A percentile compares a stretch with the other conserved stretches of the same genome.
These are phyloP conservation scores for Brettanomyces custersianus DNA, from an alignment of 805 yeast species.

Conservation along the genomic window DNA sequence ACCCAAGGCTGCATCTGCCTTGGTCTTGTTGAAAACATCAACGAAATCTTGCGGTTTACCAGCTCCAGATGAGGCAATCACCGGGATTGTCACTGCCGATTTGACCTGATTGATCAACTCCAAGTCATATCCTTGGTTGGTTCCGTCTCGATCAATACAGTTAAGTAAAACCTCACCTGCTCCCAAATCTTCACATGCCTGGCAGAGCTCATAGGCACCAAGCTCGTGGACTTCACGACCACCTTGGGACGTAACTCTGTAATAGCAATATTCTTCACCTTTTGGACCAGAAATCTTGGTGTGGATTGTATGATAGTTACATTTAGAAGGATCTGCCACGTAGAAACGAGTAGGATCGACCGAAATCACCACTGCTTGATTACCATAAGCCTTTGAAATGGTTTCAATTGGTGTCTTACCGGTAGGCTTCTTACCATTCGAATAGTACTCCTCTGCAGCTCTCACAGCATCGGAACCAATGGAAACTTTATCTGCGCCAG, in stretches of 20 bases:
- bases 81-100: conserved; percentile 73
- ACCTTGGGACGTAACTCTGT: conserved; percentile 93
- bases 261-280: conserved; percentile 85
- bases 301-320: conserved; percentile 54
- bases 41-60: conserved; percentile 87
- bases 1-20: conserved; percentile 94
- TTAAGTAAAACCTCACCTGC: conserved; percentile 93
- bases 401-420: conserved; percentile 91
- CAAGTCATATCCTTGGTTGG: conserved; percentile 87
- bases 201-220: conserved; percentile 85
- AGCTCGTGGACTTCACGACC: conserved; percentile 84
- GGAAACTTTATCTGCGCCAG: conserved; percentile 97
- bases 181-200: conserved; percentile 86
- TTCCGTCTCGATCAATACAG: conserved; percentile 95
- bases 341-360: conserved; percentile 94
- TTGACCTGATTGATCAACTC: conserved; percentile 79
- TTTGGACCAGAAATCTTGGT: conserved; percentile 72
- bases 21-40: conserved; percentile 75
- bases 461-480: conserved; percentile 96
- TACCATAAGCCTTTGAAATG: conserved; percentile 86
- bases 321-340: conserved; percentile 50
- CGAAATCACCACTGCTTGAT: conserved; percentile 95
- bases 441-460: conserved; percentile 80
- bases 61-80: conserved; percentile 97
- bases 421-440: conserved; percentile 42